A percentile compares a stretch with the other conserved stretches of the same genome.
Evolutionary conservation across 768 basidiomycete genomes (phyloP).

Genomic region (Rhizopogon sp.): DNA sequence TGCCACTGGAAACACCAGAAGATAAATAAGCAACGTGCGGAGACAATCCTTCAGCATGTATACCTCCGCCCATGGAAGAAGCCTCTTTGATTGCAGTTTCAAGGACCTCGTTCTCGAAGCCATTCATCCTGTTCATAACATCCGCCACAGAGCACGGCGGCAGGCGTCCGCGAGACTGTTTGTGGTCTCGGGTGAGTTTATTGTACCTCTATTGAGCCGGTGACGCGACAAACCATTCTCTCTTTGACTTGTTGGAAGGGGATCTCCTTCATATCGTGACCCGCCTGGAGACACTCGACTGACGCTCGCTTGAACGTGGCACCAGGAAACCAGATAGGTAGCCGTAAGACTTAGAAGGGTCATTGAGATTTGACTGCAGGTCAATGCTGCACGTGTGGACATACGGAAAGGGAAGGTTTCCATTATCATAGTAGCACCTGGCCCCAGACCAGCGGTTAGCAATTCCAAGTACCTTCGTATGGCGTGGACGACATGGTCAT

Average conservation of each 20-base stretch:
- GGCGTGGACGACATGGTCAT: slow-evolving; percentile 19
- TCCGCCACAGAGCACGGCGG: slow-evolving; percentile 24
- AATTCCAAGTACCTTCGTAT: slow-evolving; percentile 12
- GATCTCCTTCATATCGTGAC: slow-evolving; percentile 20
- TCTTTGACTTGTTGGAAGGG: slow-evolving; percentile 24
- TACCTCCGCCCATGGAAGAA: slow-evolving; percentile 25
- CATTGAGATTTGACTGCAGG: background rate
- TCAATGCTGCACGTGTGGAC: background rate
- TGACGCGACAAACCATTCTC: slow-evolving; percentile 12
- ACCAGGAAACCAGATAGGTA: slow-evolving; percentile 23
- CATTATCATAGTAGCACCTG: slow-evolving; percentile 18
- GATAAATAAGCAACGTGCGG: slow-evolving; percentile 5
- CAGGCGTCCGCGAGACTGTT: slow-evolving; percentile 14
- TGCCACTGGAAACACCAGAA: slow-evolving; percentile 12
- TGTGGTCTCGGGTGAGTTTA: background rate
- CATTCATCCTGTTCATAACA: slow-evolving; percentile 16
- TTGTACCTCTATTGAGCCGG: background rate
- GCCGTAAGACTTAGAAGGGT: slow-evolving; percentile 12
- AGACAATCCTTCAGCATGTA: background rate
- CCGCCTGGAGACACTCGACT: background rate
- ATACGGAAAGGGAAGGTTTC: slow-evolving; percentile 22
- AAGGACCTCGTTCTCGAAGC: slow-evolving; percentile 14
- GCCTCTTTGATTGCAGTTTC: slow-evolving; percentile 21
- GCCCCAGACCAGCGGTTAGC: slow-evolving; percentile 10
- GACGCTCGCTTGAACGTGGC: background rate